Conservation (phyloP, 192 early-diverging fungal genomes). For the Phlyctochytrium arcticum region DNA sequence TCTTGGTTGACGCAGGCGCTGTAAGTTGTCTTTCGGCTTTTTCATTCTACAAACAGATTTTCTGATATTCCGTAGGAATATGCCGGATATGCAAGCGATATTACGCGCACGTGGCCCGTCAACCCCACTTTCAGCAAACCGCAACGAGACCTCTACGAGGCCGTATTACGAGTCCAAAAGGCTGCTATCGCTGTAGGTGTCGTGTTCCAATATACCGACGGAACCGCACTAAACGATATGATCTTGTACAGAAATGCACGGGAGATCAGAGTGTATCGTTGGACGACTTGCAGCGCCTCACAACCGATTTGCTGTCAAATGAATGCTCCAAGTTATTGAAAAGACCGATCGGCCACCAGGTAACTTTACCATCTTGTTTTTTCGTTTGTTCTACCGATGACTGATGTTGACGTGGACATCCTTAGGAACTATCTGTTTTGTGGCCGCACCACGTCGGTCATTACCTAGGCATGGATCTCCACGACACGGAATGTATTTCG, state of each 20-base stretch:
- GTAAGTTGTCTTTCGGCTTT: slow-evolving; percentile 10
- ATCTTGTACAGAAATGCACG: slow-evolving; percentile 36
- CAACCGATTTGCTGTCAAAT: slow-evolving; percentile 61
- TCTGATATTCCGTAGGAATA: slow-evolving; percentile 53
- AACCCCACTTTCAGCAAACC: slow-evolving; percentile 75
- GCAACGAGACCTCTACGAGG: slow-evolving; percentile 81
- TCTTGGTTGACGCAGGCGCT: slow-evolving; percentile 88
- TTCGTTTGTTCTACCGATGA: no score
- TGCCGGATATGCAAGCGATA: slow-evolving; percentile 84
- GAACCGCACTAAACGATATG: not conserved
- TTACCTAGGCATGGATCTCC: slow-evolving; percentile 93
- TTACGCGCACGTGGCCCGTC: slow-evolving; percentile 92
- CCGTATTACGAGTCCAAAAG: slow-evolving; percentile 79
- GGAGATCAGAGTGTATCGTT: slow-evolving; percentile 54
- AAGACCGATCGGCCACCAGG: not conserved
- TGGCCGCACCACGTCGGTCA: slow-evolving; percentile 96
- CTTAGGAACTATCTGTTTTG: slow-evolving; percentile 72
- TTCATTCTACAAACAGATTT: not conserved
- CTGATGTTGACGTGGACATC: no score
- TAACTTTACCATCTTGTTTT: no score
- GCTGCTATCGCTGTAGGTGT: slow-evolving; percentile 56
- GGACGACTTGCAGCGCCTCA: slow-evolving; percentile 77
- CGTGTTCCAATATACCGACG: not conserved
- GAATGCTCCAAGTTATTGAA: slow-evolving; percentile 68
- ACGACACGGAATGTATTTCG: slow-evolving; percentile 75